Evolutionary conservation across 768 basidiomycete genomes (phyloP).

Genomic region (Hypholoma sublateritium): DNA sequence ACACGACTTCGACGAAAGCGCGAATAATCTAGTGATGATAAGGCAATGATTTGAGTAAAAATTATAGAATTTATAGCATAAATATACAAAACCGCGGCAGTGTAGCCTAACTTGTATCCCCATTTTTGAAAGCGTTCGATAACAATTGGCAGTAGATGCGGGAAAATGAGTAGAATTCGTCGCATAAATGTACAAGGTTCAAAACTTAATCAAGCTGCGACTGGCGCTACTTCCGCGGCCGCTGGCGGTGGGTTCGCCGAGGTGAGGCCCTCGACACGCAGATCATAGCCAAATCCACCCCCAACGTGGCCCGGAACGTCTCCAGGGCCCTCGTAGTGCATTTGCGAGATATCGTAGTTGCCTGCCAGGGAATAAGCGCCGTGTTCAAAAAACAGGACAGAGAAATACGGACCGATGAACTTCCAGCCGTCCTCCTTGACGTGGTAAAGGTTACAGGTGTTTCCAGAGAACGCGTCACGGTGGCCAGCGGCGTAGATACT

Average conservation of each 20-base stretch:
- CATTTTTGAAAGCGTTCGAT: too few relatives aligned
- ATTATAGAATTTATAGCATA: slow-evolving; percentile 15
- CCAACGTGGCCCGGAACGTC: slow-evolving; percentile 59
- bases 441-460: slow-evolving; percentile 94
- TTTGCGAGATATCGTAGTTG: slow-evolving; percentile 86
- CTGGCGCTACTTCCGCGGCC: slow-evolving; percentile 21
- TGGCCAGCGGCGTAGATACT: slow-evolving; percentile 98
- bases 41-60: background rate
- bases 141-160: background rate
- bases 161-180: slow-evolving; percentile 11
- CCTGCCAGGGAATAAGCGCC: slow-evolving; percentile 44
- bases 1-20: too few relatives aligned
- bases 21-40: too few relatives aligned
- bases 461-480: slow-evolving; percentile 94
- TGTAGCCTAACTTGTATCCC: too few relatives aligned
- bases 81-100: slow-evolving; percentile 6
- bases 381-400: background rate
- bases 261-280: slow-evolving; percentile 59
- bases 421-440: slow-evolving; percentile 95
- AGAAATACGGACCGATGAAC: slow-evolving; percentile 76
- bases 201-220: slow-evolving; percentile 11
- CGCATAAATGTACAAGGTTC: slow-evolving; percentile 16
- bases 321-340: slow-evolving; percentile 90
- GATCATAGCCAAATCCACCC: slow-evolving; percentile 80
- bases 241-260: slow-evolving; percentile 52